Evolutionary conservation across 805 yeast genomes (phyloP), one percentile per base, ranked within the genome.

Genomic region (Schizosaccharomyces lindneri): DNA sequence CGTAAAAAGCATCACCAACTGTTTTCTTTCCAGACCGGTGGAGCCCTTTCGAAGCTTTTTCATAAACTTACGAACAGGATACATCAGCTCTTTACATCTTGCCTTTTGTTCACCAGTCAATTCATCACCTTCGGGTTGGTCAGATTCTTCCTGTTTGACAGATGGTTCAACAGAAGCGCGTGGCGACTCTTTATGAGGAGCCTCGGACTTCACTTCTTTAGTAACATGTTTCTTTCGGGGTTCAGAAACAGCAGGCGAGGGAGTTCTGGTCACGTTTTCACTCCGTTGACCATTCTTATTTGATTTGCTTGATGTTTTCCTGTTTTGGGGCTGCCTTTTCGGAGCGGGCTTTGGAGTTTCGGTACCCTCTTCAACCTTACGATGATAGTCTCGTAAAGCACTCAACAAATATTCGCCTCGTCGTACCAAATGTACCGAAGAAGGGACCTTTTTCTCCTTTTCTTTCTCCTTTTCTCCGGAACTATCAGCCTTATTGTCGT

Each of bases 351-450:
- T 64, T 64, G 60, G 31, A 60, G 62, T 51, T 63, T 66, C 59
- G 64, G 63, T 59, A 66, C 66, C 63, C 65, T 66, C 61, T 65
- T 24, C 55, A n/a, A 31, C 59, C n/a, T 46, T 48, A 9, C 39
- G 62, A 13, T 51, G 60, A 55, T 55, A 27, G 2, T 60, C 61
- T 19, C 51, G 61, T 19, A 57, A 17, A 21, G 66, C 62, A 2
- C 80, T 72, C 32, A 90, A 78, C 67, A 93, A 75, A 67, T 89
- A 90, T 70, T 94, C 98, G 1, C 87, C 82, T 69, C 99, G 81
- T 72, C 99, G 81, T 11, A 86, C 87, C 61, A 93, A 75, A 72
- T 93, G 99, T 19, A 93, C 93, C 2, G 96, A 79, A 7, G 94
- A 93, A 0, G 98, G 97, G 3, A 84, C 48, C 67, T 27, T 67